phyloP scores from a whole-genome alignment of 176 grass and related monocot species.

The Zea mays region Zm-B73-REFERENCE-NAM-5.0 NC_050098.1:146741001-146741500 shows the following conservation, averaged over 20 bases:
- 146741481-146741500: constrained; percentile 4
- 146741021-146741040: no score
- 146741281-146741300: background rate
- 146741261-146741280: background rate
- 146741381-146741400: constrained; percentile 14
- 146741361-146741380: constrained; percentile 31
- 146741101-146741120: constrained; percentile 92
- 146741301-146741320: background rate
- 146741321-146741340: background rate
- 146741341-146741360: constrained; percentile 13
- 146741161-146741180: constrained; percentile 86
- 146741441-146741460: constrained; percentile 49
- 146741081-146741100: constrained; percentile 67
- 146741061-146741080: background rate
- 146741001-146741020: no score
- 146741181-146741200: constrained; percentile 65
- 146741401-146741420: constrained; percentile 41
- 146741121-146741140: constrained; percentile 72
- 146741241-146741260: background rate
- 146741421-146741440: constrained; percentile 40
- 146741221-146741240: constrained; percentile 4
- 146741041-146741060: no score
- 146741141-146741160: constrained; percentile 82
- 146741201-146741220: constrained; percentile 47
- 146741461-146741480: constrained; percentile 1